Percentiles rank a stretch among this genome's conserved stretches.
These are phyloP conservation scores for Plectosphaerella cucumerina DNA, from an alignment of 2,329 filamentous ascomycete genomes.

Conservation along the genomic window DNA sequence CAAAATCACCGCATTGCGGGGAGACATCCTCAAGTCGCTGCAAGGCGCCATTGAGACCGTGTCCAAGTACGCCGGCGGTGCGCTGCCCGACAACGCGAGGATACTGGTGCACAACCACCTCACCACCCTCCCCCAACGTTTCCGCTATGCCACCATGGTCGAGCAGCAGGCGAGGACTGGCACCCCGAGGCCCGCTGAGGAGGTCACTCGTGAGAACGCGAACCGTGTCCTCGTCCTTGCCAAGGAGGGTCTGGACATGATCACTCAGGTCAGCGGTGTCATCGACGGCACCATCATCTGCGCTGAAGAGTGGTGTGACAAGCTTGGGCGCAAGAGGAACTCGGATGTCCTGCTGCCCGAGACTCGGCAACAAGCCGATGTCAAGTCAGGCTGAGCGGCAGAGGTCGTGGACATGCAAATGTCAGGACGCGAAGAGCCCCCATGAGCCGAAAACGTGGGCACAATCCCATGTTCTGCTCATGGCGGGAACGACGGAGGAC, in stretches of 20 bases:
- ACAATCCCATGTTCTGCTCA: too few relatives aligned
- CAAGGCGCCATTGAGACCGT: conserved; percentile 81
- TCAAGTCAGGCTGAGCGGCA: conserved; percentile 13
- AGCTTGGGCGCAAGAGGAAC: conserved; percentile 50
- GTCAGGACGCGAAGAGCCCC: too few relatives aligned
- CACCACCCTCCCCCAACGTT: conserved; percentile 78
- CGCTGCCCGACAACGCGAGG: conserved; percentile 82
- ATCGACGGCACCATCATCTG: conserved; percentile 85
- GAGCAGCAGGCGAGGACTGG: conserved; percentile 22
- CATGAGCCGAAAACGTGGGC: too few relatives aligned
- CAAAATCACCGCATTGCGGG: conserved; percentile 63
- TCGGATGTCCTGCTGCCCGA: conserved; percentile 18
- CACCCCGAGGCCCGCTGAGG: conserved; percentile 27
- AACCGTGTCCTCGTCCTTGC: conserved; percentile 81
- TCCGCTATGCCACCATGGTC: conserved; percentile 64
- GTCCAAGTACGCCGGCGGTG: conserved; percentile 85
- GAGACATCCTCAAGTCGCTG: conserved; percentile 72
- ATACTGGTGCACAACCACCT: conserved; percentile 80
- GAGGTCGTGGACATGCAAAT: too few relatives aligned
- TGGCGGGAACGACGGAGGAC: too few relatives aligned
- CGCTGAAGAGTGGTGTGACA: conserved; percentile 87
- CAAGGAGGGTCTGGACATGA: conserved; percentile 89
- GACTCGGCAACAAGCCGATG: conserved; percentile 16
- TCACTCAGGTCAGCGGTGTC: conserved; percentile 83
- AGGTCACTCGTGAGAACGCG: conserved; percentile 52